phyloP scores from a whole-genome alignment of 2,329 filamentous ascomycete species.

The Colletotrichum sp. region DNA sequence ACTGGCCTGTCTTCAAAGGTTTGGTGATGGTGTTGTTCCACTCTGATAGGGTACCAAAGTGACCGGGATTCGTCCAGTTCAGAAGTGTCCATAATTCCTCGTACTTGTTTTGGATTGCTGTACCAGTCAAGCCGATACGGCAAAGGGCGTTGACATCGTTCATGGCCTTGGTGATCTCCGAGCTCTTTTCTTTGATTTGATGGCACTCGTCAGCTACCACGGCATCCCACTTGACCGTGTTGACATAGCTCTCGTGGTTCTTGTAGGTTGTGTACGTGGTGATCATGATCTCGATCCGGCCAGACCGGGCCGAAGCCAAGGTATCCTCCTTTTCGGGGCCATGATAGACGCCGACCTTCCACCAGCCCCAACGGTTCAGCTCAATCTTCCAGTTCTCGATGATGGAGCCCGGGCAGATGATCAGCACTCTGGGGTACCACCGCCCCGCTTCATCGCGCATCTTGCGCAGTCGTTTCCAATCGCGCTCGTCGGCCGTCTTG shows the following conservation, averaged over 20 bases:
- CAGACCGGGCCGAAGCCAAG: slow-evolving; percentile 74
- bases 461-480: slow-evolving; percentile 86
- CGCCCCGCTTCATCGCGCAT: slow-evolving; percentile 66
- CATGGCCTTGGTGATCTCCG: slow-evolving; percentile 85
- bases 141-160: slow-evolving; percentile 90
- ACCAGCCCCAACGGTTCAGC: slow-evolving; percentile 91
- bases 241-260: slow-evolving; percentile 75
- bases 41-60: slow-evolving; percentile 65
- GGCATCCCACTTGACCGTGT: slow-evolving; percentile 90
- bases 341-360: slow-evolving; percentile 85
- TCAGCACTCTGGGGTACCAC: slow-evolving; percentile 86
- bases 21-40: slow-evolving; percentile 82
- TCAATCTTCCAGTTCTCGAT: slow-evolving; percentile 93
- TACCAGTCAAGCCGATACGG: slow-evolving; percentile 91
- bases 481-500: slow-evolving; percentile 88
- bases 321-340: slow-evolving; percentile 72
- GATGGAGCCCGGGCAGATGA: slow-evolving; percentile 87
- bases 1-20: slow-evolving; percentile 86
- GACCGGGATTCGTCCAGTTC: slow-evolving; percentile 93
- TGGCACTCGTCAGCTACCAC: slow-evolving; percentile 96
- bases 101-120: slow-evolving; percentile 97
- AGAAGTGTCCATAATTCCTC: slow-evolving; percentile 95
- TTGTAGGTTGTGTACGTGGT: slow-evolving; percentile 94
- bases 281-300: slow-evolving; percentile 87
- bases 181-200: slow-evolving; percentile 78